Percentiles rank a stretch among this genome's conserved stretches.
phyloP scores from a whole-genome alignment of 352 stramenopile species.

The Phytophthora citricola region DNA sequence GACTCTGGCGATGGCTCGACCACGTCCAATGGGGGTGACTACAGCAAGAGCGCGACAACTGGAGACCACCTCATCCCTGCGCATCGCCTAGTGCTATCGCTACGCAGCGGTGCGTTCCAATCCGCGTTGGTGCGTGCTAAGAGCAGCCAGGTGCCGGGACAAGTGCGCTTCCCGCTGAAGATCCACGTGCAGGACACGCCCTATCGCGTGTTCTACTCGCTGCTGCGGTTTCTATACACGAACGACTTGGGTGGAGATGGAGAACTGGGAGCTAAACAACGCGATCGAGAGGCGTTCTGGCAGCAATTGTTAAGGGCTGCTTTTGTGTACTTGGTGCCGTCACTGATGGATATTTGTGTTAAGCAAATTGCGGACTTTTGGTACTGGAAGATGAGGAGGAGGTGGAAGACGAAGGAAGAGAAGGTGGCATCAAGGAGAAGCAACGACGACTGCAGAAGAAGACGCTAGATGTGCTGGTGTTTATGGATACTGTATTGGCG shows the following conservation, averaged over 20 bases:
- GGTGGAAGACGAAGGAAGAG: slow-evolving; percentile 2
- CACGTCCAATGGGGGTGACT: background rate
- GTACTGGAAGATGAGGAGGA: slow-evolving; percentile 32
- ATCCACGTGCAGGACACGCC: slow-evolving; percentile 86
- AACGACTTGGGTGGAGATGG: slow-evolving; percentile 49
- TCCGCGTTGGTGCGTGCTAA: slow-evolving; percentile 68
- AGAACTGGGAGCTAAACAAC: background rate
- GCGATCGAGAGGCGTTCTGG: slow-evolving; percentile 62
- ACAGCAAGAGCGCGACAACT: slow-evolving; percentile 11
- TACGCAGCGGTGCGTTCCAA: slow-evolving; percentile 80
- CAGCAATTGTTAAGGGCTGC: slow-evolving; percentile 69
- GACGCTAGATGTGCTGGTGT: slow-evolving; percentile 59
- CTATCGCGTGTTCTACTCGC: slow-evolving; percentile 69
- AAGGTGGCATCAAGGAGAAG: background rate
- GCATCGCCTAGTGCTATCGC: slow-evolving; percentile 74
- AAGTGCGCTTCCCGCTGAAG: slow-evolving; percentile 83
- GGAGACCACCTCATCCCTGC: slow-evolving; percentile 67
- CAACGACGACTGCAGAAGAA: slow-evolving; percentile 31
- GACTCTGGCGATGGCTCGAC: slow-evolving; percentile 19
- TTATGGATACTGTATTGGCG: slow-evolving; percentile 61
- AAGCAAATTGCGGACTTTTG: slow-evolving; percentile 42
- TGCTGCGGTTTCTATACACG: slow-evolving; percentile 84
- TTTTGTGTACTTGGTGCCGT: slow-evolving; percentile 77
- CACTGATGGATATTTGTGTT: slow-evolving; percentile 72
- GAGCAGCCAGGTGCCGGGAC: slow-evolving; percentile 67